phyloP scores from a whole-genome alignment of 768 basidiomycete genomes.

The Porphyrellus cyaneotinctus region DNA sequence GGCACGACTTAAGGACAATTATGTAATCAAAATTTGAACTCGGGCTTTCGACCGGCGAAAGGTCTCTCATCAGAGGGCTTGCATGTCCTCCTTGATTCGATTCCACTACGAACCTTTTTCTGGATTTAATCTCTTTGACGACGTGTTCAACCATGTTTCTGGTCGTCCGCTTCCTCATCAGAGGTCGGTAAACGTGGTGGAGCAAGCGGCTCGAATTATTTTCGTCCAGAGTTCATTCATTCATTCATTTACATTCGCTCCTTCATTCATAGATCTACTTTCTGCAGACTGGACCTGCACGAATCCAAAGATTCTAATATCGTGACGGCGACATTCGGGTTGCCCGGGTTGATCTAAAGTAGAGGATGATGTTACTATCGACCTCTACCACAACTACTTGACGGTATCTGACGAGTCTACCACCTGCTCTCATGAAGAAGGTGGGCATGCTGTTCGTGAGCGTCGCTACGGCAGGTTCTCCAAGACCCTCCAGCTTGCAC shows the following conservation, averaged over 20 bases:
- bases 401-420: constrained; percentile 45
- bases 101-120: too few species aligned
- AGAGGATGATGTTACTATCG: constrained; percentile 45
- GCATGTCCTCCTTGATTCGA: constrained; percentile 3
- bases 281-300: constrained; percentile 36
- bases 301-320: constrained; percentile 38
- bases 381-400: constrained; percentile 39
- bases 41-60: too few species aligned
- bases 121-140: constrained; percentile 2
- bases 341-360: constrained; percentile 51
- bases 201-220: neutral
- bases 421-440: constrained; percentile 33
- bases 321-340: constrained; percentile 51
- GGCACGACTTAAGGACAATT: too few species aligned
- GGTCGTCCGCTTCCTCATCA: neutral
- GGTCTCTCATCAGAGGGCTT: too few species aligned
- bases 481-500: constrained; percentile 39
- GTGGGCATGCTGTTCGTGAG: constrained; percentile 43
- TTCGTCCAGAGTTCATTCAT: constrained; percentile 18
- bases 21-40: too few species aligned
- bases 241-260: fast-evolving
- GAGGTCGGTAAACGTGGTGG: neutral
- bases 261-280: neutral
- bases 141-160: constrained; percentile 7
- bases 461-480: constrained; percentile 42